Evolutionary conservation across 176 grass and related monocot species (phyloP).

Genomic region (Dactylis glomerata): DNA sequence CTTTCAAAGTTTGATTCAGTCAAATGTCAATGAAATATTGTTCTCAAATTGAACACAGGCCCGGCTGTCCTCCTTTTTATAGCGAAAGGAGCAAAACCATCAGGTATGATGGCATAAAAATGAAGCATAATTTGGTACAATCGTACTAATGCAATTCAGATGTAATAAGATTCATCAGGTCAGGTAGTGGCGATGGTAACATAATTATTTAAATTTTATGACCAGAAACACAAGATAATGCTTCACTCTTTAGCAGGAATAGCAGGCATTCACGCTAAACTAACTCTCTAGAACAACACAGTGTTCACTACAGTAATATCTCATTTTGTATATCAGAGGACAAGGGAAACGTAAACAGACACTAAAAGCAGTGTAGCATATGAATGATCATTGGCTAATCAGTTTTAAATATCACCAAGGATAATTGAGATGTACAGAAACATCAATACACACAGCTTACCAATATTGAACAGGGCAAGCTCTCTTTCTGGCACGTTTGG

Average conservation of each 20-base stretch:
- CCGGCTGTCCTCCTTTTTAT: not conserved
- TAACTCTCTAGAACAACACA: not conserved
- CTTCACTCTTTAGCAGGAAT: not conserved
- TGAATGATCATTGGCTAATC: conserved; percentile 13
- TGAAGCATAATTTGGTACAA: not conserved
- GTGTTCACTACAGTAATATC: not conserved
- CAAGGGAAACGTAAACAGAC: not conserved
- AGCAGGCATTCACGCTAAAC: not conserved
- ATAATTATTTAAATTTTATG: not conserved
- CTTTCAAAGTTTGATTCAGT: not conserved
- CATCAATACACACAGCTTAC: conserved; percentile 7
- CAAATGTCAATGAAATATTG: not conserved
- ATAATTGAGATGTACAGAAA: not conserved
- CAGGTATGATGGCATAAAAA: not conserved
- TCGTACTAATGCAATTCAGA: not conserved
- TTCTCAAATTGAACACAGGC: not conserved
- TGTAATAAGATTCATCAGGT: not conserved
- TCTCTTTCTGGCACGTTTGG: conserved; percentile 56
- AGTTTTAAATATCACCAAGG: not conserved
- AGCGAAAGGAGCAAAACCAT: not conserved
- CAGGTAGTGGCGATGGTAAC: not conserved
- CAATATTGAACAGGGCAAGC: conserved; percentile 79
- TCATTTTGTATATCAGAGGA: too few species aligned
- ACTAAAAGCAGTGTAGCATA: conserved; percentile 3
- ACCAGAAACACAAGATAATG: not conserved